Conservation (phyloP, 352 stramenopile species). For the Ophiocytium majus region DNA sequence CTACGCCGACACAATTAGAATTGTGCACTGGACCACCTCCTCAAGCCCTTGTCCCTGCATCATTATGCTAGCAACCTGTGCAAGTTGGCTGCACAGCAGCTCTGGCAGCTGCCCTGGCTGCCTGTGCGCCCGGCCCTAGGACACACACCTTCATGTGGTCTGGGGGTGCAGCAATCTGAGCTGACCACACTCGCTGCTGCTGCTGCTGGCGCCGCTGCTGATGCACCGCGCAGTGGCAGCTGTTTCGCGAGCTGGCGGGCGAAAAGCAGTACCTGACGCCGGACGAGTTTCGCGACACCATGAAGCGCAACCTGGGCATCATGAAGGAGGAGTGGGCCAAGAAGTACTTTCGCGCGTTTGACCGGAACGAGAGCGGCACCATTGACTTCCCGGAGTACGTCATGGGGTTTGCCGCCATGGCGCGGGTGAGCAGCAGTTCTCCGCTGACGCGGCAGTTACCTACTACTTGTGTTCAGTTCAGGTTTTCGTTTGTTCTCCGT, state of each 20-base stretch:
- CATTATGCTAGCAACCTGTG: no score
- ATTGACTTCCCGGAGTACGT: conserved; percentile 52
- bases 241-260: conserved; percentile 42
- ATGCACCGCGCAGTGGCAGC: conserved; percentile 24
- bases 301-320: conserved; percentile 50
- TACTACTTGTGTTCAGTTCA: no score
- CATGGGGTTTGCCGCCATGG: conserved; percentile 50
- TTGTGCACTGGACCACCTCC: no score
- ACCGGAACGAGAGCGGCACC: conserved; percentile 44
- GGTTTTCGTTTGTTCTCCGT: no score
- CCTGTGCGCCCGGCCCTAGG: no score
- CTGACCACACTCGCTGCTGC: background rate
- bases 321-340: conserved; percentile 54
- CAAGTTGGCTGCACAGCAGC: no score
- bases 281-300: conserved; percentile 38
- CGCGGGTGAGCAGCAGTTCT: conserved; percentile 31
- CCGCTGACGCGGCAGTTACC: no score
- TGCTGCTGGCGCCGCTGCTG: background rate
- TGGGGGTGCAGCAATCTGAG: no score
- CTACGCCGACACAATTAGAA: no score
- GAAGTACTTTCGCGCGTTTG: conserved; percentile 51
- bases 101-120: no score
- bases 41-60: no score
- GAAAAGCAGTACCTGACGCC: conserved; percentile 43
- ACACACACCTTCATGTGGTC: no score